Conservation (phyloP, 129 eudicot genomes). For the Glebionis coronaria region DNA sequence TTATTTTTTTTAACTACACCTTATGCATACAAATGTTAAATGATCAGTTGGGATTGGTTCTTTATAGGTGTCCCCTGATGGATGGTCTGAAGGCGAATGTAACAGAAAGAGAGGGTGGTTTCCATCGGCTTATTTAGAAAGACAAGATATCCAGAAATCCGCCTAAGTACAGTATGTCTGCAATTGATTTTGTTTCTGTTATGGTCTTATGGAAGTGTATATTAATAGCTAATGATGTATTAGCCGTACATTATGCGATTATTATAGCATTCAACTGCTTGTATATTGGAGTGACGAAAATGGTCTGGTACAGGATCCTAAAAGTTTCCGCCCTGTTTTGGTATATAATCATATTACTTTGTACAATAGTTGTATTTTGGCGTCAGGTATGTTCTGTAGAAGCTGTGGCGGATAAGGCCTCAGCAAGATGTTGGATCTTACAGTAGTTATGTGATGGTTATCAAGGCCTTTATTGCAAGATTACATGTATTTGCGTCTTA, state of each 20-base stretch:
- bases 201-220: slow-evolving; percentile 15
- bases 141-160: slow-evolving; percentile 26
- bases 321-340: not conserved
- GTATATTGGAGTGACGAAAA: slow-evolving; percentile 25
- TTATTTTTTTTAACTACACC: too few relatives aligned
- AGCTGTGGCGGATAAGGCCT: too few relatives aligned
- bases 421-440: not conserved
- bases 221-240: slow-evolving; percentile 1
- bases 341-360: not conserved
- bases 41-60: slow-evolving; percentile 3
- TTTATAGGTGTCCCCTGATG: slow-evolving; percentile 64
- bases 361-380: too few relatives aligned
- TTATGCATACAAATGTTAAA: slow-evolving; percentile 1
- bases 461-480: too few relatives aligned
- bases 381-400: too few relatives aligned
- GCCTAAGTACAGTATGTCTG: slow-evolving; percentile 1
- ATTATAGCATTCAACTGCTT: not conserved
- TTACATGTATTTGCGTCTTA: too few relatives aligned
- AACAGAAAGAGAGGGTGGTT: slow-evolving; percentile 85
- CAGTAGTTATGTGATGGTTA: not conserved
- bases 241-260: slow-evolving; percentile 12
- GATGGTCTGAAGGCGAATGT: slow-evolving; percentile 97
- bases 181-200: not conserved
- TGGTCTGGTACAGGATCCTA: slow-evolving; percentile 13
- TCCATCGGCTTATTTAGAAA: slow-evolving; percentile 85